phyloP scores from a whole-genome alignment of 257 asterid genomes.

The Prunella vulgaris region DNA sequence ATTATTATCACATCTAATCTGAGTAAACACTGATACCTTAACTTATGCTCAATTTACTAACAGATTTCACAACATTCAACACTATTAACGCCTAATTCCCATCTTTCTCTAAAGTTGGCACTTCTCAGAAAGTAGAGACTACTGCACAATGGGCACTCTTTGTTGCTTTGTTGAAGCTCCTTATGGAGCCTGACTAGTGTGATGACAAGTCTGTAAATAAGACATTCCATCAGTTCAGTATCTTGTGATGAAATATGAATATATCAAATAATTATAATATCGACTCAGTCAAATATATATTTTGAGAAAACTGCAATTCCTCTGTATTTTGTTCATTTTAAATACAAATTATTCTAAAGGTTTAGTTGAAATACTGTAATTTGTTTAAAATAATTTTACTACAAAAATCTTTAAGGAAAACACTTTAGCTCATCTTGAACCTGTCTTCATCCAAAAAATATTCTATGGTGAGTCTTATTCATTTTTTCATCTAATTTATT shows the following conservation, averaged over 20 bases:
- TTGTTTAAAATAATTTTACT: not conserved
- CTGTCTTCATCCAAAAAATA: not conserved
- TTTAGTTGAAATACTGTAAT: not conserved
- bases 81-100: not conserved
- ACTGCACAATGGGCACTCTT: not conserved
- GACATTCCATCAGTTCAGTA: not conserved
- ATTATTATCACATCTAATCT: not conserved
- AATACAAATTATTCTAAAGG: not conserved
- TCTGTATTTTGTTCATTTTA: not conserved
- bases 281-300: not conserved
- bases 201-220: not conserved
- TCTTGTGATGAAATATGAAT: not conserved
- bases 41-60: not conserved
- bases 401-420: not conserved
- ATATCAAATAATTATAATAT: not conserved
- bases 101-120: not conserved
- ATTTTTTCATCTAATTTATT: constrained; percentile 14
- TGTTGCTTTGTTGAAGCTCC: not conserved
- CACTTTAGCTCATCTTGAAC: constrained; percentile 5
- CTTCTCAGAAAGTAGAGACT: not conserved
- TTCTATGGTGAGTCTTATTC: constrained; percentile 7
- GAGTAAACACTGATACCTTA: not conserved
- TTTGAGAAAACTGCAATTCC: constrained; percentile 1
- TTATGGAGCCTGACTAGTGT: constrained; percentile 6
- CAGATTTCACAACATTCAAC: not conserved